A percentile compares a stretch with the other conserved stretches of the same genome.
phyloP scores from a whole-genome alignment of 75 land plant species.

The Cunninghamia lanceolata region DNA sequence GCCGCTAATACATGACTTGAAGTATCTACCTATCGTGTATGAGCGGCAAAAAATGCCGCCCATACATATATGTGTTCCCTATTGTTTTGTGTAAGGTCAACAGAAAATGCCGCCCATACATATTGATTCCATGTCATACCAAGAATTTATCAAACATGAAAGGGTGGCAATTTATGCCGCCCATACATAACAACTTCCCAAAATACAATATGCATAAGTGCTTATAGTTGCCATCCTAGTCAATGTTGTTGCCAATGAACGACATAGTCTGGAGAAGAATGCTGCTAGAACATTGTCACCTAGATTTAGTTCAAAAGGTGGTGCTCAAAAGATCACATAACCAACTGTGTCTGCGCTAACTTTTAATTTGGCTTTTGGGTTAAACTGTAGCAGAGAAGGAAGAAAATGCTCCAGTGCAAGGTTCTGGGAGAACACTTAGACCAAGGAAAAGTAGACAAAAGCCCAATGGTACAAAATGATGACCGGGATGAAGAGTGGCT shows the following conservation, averaged over 20 bases:
- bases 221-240: not conserved
- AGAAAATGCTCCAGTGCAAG: constrained; percentile 20
- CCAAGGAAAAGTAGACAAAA: constrained; percentile 38
- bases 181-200: no score
- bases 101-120: no score
- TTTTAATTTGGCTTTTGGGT: not conserved
- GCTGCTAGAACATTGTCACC: constrained; percentile 77
- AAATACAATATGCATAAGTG: no score
- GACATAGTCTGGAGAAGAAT: constrained; percentile 68
- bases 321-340: constrained; percentile 21
- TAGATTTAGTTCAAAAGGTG: constrained; percentile 51
- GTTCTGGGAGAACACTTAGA: constrained; percentile 41
- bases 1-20: no score
- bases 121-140: no score
- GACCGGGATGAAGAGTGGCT: constrained; percentile 94
- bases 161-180: no score
- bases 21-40: no score
- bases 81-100: no score
- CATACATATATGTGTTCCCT: no score
- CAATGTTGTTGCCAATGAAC: constrained; percentile 25
- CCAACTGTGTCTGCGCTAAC: constrained; percentile 13
- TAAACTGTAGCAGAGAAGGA: not conserved
- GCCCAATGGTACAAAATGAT: constrained; percentile 39
- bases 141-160: no score
- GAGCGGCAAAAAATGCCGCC: no score